Conservation (phyloP, 176 grass and related monocot species). For the Aegilops sharonensis region DNA sequence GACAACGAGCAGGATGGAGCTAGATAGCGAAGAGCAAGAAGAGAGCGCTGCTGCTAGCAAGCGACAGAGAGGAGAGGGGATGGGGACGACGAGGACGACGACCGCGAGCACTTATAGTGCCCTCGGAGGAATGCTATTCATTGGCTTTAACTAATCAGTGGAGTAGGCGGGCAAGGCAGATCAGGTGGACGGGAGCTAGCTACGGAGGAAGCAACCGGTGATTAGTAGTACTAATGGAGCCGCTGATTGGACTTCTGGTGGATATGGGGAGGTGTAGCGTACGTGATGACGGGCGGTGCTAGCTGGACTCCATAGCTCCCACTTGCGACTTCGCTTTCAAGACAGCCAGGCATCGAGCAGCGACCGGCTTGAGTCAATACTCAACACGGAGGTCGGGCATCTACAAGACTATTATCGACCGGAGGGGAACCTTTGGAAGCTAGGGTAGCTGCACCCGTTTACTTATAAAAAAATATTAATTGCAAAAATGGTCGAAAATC, state of each 20-base stretch:
- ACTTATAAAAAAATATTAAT: no score
- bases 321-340: slow-evolving; percentile 40
- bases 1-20: neutral
- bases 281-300: slow-evolving; percentile 7
- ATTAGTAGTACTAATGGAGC: neutral
- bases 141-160: neutral
- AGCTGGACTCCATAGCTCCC: slow-evolving; percentile 36
- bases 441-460: no score
- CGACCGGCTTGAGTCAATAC: neutral
- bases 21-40: neutral
- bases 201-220: slow-evolving; percentile 11
- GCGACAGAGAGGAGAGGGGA: neutral
- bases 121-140: neutral
- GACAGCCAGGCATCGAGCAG: slow-evolving; percentile 41
- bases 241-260: neutral
- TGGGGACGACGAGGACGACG: neutral
- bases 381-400: no score
- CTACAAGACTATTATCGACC: no score
- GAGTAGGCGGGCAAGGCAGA: neutral
- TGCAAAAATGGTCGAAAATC: no score
- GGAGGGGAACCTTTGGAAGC: no score
- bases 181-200: neutral
- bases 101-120: slow-evolving; percentile 3
- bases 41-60: neutral
- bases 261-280: neutral